Evolutionary conservation across 495 filamentous ascomycete genomes (phyloP), one percentile per base, ranked within the genome.

Genomic region (Penicillium paradoxum): DNA sequence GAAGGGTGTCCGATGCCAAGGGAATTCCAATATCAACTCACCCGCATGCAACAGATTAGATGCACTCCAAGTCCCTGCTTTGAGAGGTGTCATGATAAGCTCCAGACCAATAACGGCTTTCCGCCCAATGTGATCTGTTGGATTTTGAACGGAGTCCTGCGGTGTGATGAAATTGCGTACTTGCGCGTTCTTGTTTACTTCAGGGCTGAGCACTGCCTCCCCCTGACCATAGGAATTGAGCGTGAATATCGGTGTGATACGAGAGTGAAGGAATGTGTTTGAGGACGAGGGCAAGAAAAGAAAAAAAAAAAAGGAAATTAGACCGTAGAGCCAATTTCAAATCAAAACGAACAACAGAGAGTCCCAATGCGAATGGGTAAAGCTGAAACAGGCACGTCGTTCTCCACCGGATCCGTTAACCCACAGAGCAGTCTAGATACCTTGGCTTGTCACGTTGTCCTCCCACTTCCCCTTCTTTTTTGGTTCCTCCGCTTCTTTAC

Each of bases 351-450:
- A 22, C n/a, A 47, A 37, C 29, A 32, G 19, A 30, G 4, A 21
- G 19, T 32, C 24, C 34, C 29, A 36, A 41, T 50, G 40, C 33
- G 50, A 54, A 48, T 45, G 30, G 19, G 62, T 67, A 70, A 68
- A 69, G 62, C 67, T 73, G 71, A 74, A 72, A 74, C 71, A 70
- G 64, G 50, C 41, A 57, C 59, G 59, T 43, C 39, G 41, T 39
- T 39, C 57, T 51, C 54, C 64, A 59, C 54, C 64, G 59, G 48
- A 55, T 60, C 60, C 54, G 57, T 55, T 53, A 49, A 44, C 57
- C 60, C 53, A 54, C 37, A 36, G 21, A 47, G 25, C 45, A 30
- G 49, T 51, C 49, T 34, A 42, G 49, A 43, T 61, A 51, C 55
- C 64, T 73, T 57, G 62, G 61, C 67, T 60, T 60, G 56, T 60